Percentiles rank a stretch among this genome's conserved stretches.
These are phyloP conservation scores for Posidonia oceanica DNA, from an alignment of 116 monocot species.

Conservation along the genomic window DNA sequence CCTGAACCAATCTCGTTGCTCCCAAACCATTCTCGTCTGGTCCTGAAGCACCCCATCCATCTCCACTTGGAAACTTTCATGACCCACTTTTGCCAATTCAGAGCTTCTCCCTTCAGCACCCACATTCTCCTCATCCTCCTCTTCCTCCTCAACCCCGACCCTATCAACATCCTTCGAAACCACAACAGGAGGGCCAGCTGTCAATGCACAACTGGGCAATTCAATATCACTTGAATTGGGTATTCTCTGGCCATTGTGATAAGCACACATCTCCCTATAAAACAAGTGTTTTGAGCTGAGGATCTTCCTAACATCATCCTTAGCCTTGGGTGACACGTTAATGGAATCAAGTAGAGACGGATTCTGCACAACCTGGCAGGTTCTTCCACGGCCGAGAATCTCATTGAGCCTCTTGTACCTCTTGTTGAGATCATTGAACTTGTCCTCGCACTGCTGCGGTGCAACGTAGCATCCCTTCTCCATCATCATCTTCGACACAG, in stretches of 20 bases:
- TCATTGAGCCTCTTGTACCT: constrained; percentile 75
- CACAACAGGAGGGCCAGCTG: background rate
- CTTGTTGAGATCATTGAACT: constrained; percentile 84
- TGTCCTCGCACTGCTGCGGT: constrained; percentile 91
- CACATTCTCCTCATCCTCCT: constrained; percentile 14
- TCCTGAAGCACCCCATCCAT: constrained; percentile 27
- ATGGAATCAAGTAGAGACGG: constrained; percentile 51
- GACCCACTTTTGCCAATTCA: constrained; percentile 9
- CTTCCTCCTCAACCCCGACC: constrained; percentile 13
- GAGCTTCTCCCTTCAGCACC: constrained; percentile 1
- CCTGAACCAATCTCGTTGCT: constrained; percentile 32
- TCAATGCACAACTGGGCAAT: background rate
- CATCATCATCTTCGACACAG: constrained; percentile 52
- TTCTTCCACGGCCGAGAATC: constrained; percentile 58
- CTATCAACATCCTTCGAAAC: constrained; percentile 1
- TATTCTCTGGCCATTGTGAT: constrained; percentile 52
- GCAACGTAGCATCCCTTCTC: constrained; percentile 49
- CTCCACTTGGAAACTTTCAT: constrained; percentile 20
- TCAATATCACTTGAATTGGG: constrained; percentile 15
- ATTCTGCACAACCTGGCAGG: constrained; percentile 59
- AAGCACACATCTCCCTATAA: constrained; percentile 78
- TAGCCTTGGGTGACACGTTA: constrained; percentile 44
- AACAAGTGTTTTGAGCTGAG: constrained; percentile 74
- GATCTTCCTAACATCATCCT: constrained; percentile 62
- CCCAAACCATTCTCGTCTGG: constrained; percentile 5